These are phyloP conservation scores for Sordaria brevicollis DNA, from an alignment of 495 filamentous ascomycete species.

Conservation along the genomic window DNA sequence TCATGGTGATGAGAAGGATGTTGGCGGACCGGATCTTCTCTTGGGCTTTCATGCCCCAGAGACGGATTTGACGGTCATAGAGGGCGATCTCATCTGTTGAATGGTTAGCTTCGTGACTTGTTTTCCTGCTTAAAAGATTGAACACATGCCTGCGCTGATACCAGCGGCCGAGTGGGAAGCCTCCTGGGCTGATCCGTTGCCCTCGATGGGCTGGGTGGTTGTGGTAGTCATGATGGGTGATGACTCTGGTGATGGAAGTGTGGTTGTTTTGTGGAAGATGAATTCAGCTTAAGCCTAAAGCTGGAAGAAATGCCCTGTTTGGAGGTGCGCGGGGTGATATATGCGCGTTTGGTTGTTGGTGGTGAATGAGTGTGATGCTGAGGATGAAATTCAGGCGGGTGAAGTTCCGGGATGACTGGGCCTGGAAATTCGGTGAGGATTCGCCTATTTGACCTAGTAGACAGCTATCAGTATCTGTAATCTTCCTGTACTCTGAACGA, in stretches of 20 bases:
- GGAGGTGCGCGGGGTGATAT: neutral
- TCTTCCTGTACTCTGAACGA: no score
- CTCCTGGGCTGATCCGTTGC: conserved; percentile 3
- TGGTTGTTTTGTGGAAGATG: neutral
- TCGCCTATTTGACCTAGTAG: no score
- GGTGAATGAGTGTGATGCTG: neutral
- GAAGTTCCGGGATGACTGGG: neutral
- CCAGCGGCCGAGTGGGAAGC: conserved; percentile 7
- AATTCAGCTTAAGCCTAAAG: no score
- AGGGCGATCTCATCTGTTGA: conserved; percentile 84
- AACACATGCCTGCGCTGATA: conserved; percentile 24
- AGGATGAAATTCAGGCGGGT: neutral
- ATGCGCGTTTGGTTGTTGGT: neutral
- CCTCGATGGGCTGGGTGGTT: neutral
- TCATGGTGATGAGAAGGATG: conserved; percentile 80
- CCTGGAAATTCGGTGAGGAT: neutral
- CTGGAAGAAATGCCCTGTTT: no score
- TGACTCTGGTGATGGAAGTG: neutral
- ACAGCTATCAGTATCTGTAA: no score
- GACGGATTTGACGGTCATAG: conserved; percentile 95
- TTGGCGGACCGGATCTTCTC: conserved; percentile 80
- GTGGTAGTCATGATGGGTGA: neutral
- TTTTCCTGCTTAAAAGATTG: neutral
- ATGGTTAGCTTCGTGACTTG: neutral
- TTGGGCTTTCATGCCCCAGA: conserved; percentile 95